These are phyloP conservation scores for Neovahlkampfia damariscottae DNA, from an alignment of 78 protist genomes.

Conservation along the genomic window DNA sequence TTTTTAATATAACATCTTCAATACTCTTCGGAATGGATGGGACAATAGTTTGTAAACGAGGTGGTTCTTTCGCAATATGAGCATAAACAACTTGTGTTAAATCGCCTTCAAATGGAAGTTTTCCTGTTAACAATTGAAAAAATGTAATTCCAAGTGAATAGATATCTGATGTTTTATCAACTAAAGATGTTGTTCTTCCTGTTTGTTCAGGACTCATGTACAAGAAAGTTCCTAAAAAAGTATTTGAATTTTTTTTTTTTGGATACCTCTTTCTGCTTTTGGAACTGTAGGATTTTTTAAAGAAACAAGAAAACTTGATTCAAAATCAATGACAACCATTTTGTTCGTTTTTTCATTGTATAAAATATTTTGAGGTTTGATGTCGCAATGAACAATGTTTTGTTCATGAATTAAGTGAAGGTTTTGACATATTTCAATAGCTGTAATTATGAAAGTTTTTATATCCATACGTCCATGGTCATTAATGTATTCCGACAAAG, in stretches of 20 bases:
- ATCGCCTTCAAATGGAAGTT: background rate
- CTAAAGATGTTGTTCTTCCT: background rate
- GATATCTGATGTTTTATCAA: background rate
- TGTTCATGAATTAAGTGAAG: background rate
- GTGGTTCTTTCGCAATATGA: background rate
- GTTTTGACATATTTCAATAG: too few species aligned
- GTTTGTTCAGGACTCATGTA: slow-evolving; percentile 2
- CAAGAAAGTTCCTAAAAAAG: background rate
- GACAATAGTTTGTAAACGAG: background rate
- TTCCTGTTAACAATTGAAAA: background rate
- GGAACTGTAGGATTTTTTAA: background rate
- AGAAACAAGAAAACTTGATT: background rate
- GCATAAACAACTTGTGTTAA: background rate
- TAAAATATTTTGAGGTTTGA: background rate
- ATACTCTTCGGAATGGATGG: background rate
- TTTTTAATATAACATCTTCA: background rate
- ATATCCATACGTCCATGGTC: too few species aligned
- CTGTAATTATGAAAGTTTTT: too few species aligned
- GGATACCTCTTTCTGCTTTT: background rate
- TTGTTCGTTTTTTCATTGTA: background rate
- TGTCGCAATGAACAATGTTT: background rate
- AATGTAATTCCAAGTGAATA: background rate
- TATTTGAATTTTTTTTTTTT: background rate
- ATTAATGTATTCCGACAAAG: too few species aligned
- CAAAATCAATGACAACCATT: background rate